These are phyloP conservation scores for Cladosporium sp. DNA, from an alignment of 2,329 filamentous ascomycete species.

Conservation along the genomic window DNA sequence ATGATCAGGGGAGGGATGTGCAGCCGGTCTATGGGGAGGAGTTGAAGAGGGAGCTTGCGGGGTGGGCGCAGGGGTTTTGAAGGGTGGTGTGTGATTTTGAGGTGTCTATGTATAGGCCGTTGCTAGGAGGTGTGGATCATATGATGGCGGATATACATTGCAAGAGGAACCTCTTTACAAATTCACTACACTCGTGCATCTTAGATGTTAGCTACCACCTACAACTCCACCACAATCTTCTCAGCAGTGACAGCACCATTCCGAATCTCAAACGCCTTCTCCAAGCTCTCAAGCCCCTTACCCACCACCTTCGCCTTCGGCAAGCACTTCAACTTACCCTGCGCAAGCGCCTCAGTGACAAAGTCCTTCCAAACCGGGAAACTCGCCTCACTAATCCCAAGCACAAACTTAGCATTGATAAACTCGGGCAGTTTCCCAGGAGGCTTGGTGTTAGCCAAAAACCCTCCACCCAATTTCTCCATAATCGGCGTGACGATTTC, in stretches of 20 bases:
- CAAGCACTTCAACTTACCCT: slow-evolving; percentile 6
- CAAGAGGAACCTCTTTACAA: no score
- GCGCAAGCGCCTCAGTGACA: slow-evolving; percentile 7
- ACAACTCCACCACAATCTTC: slow-evolving; percentile 15
- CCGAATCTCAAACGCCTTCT: slow-evolving; percentile 2
- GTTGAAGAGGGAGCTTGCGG: slow-evolving; percentile 41
- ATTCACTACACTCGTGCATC: no score
- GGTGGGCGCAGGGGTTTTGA: slow-evolving; percentile 31
- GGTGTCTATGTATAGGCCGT: no score
- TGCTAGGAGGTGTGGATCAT: no score
- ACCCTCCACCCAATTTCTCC: slow-evolving; percentile 21
- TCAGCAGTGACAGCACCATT: slow-evolving; percentile 1
- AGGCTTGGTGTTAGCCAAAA: slow-evolving; percentile 10
- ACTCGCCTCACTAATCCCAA: not conserved
- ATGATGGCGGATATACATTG: no score
- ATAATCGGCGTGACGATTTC: slow-evolving; percentile 15
- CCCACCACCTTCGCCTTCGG: slow-evolving; percentile 12
- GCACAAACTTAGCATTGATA: slow-evolving; percentile 6
- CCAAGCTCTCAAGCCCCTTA: slow-evolving; percentile 2
- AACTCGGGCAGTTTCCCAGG: not conserved
- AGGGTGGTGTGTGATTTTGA: not conserved
- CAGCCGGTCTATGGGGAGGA: slow-evolving; percentile 45
- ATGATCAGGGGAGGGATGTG: slow-evolving; percentile 40
- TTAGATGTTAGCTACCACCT: no score
- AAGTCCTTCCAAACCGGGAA: slow-evolving; percentile 11